Evolutionary conservation across 2,329 filamentous ascomycete genomes (phyloP).

Genomic region (Grosmannia penicillata): DNA sequence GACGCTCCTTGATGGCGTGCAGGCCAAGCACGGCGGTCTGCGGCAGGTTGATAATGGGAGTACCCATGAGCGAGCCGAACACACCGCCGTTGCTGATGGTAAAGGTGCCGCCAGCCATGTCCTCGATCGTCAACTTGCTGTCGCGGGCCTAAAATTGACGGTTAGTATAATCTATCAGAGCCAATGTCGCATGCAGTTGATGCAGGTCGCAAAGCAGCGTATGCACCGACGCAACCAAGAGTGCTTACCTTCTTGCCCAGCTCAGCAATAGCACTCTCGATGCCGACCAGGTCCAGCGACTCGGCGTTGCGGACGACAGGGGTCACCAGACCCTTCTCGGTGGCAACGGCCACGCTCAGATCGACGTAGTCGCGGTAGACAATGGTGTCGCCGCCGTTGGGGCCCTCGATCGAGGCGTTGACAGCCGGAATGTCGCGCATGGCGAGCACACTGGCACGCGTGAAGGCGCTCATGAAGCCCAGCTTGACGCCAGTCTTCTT

Average conservation of each 20-base stretch:
- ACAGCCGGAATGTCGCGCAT: constrained; percentile 92
- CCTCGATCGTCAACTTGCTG: constrained; percentile 93
- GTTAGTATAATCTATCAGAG: constrained; percentile 3
- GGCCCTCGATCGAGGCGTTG: constrained; percentile 94
- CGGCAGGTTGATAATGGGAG: constrained; percentile 94
- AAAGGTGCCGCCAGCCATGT: constrained; percentile 97
- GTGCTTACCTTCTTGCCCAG: constrained; percentile 76
- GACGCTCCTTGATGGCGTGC: constrained; percentile 60
- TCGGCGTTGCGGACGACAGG: constrained; percentile 93
- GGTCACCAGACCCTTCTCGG: constrained; percentile 92
- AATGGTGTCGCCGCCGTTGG: constrained; percentile 89
- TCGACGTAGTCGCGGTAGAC: constrained; percentile 98
- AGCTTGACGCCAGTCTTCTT: constrained; percentile 97
- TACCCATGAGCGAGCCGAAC: constrained; percentile 94
- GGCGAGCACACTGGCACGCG: constrained; percentile 74
- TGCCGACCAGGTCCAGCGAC: constrained; percentile 70
- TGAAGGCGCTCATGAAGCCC: constrained; percentile 99
- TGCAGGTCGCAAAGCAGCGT: too few species aligned
- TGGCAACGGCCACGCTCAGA: constrained; percentile 91
- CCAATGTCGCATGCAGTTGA: too few species aligned
- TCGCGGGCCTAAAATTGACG: constrained; percentile 59
- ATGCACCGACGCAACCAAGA: too few species aligned
- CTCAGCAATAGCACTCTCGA: constrained; percentile 85
- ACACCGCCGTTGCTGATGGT: constrained; percentile 97
- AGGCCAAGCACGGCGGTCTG: constrained; percentile 50